phyloP scores from a whole-genome alignment of 2,329 filamentous ascomycete genomes.

The Hymenoscyphus linearis region DNA sequence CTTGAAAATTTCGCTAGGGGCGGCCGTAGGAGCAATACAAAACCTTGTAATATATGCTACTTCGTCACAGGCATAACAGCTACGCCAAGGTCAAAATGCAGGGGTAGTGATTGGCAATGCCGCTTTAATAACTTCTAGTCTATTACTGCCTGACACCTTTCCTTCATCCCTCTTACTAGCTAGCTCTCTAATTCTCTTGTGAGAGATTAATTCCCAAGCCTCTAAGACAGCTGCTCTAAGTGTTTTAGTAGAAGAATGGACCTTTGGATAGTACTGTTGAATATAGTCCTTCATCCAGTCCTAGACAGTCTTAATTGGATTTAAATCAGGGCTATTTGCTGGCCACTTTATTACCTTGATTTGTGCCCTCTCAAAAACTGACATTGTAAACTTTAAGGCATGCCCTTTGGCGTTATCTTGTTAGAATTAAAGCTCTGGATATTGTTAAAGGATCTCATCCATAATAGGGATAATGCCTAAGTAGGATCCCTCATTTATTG shows the following conservation, averaged over 20 bases:
- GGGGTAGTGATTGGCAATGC: no score
- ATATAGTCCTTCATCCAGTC: constrained; percentile 21
- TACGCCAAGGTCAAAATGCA: no score
- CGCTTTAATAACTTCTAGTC: no score
- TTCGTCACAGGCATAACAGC: no score
- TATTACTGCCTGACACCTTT: not conserved
- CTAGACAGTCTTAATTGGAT: constrained; percentile 18
- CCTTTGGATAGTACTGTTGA: constrained; percentile 12
- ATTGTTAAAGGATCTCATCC: constrained; percentile 10
- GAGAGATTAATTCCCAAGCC: not conserved
- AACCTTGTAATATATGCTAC: not conserved
- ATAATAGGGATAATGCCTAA: constrained; percentile 12
- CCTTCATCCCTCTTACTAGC: not conserved
- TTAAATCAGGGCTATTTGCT: constrained; percentile 15
- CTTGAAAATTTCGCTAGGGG: not conserved
- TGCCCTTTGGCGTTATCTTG: constrained; percentile 15
- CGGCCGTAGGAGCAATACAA: not conserved
- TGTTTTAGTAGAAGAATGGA: constrained; percentile 13
- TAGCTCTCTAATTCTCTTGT: not conserved
- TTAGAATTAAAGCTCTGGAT: constrained; percentile 10
- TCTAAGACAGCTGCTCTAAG: constrained; percentile 13
- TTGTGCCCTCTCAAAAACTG: constrained; percentile 4
- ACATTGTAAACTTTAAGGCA: constrained; percentile 11
- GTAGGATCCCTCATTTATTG: constrained; percentile 14
- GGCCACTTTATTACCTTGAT: constrained; percentile 16